Evolutionary conservation across 306 rosid genomes (phyloP), one percentile per base, ranked within the genome.

Genomic region (Amphicarpaea edgeworthii): DNA sequence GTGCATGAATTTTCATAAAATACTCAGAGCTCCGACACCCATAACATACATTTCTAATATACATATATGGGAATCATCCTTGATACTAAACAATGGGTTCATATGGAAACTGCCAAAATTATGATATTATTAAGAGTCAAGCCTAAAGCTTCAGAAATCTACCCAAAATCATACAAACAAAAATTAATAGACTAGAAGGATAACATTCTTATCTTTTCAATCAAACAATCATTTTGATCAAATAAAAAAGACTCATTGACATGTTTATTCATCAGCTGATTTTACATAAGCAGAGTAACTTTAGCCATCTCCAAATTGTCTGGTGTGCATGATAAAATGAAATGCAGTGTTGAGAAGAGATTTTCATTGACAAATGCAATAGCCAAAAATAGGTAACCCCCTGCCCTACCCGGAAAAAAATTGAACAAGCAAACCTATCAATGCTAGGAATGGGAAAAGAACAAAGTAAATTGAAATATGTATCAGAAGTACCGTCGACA

Each of bases 401-500:
- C 43, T 1, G 20, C 14, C 12, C 42, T 12, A 28, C 21, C 16
- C 16, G 15, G 15, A 47, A 47, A 63, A 34, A 20, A 72, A 40
- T 9, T 2, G 21, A 51, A 57, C 14, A n/a, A 19, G 20, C 7
- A 45, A 55, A 40, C 78, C 38, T 19, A 12, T 57, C 45, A 65
- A 62, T 66, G 49, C 30, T 21, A 43, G 26, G 34, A 71, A 19
- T 19, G 5, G 7, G 61, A 60, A 77, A 10, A 6, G 24, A 76
- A 66, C 23, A 66, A 15, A 40, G 69, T 15, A 66, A 49, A 65
- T 53, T 20, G n/a, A 65, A 60, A 47, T 53, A 49, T 43, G 65
- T 66, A 65, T 59, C 70, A 76, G 51, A 85, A 24, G 72, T 90
- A 95, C 98, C 79, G 97, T 95, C 67, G 98, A 95, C 60, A 95